phyloP scores from a whole-genome alignment of 2,329 filamentous ascomycete species.

The Phyllosticta paracitricarpa region DNA sequence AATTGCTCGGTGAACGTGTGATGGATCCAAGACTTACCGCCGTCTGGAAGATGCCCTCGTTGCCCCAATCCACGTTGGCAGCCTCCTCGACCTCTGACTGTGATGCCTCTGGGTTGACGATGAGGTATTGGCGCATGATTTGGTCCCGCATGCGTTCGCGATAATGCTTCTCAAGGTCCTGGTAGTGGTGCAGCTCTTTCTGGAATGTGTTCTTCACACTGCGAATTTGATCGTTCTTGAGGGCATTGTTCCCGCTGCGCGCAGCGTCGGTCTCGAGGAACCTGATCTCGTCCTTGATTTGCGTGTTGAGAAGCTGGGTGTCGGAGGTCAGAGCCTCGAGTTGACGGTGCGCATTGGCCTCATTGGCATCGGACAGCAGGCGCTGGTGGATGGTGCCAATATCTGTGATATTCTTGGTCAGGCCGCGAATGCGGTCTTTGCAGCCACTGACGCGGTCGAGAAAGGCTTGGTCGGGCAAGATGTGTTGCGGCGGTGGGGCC shows the following conservation, averaged over 20 bases:
- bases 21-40: conserved; percentile 46
- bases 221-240: conserved; percentile 61
- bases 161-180: conserved; percentile 62
- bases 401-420: conserved; percentile 56
- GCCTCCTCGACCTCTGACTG: conserved; percentile 63
- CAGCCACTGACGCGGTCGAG: conserved; percentile 56
- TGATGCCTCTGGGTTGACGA: conserved; percentile 71
- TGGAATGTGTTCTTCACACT: conserved; percentile 64
- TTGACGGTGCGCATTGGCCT: conserved; percentile 42
- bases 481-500: conserved; percentile 24
- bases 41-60: conserved; percentile 73
- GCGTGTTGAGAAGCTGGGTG: conserved; percentile 62
- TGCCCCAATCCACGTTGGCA: conserved; percentile 60
- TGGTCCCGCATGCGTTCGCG: conserved; percentile 63
- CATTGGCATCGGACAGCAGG: conserved; percentile 52
- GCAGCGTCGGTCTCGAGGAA: conserved; percentile 60
- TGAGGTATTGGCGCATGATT: conserved; percentile 69
- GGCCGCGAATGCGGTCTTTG: conserved; percentile 56
- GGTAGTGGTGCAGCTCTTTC: conserved; percentile 59
- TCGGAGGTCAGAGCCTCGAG: conserved; percentile 59
- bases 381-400: conserved; percentile 64
- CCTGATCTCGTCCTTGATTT: conserved; percentile 71
- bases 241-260: conserved; percentile 51
- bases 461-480: conserved; percentile 56
- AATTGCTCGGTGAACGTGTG: neutral